phyloP scores from a whole-genome alignment of 768 basidiomycete species.

The Kwoniella sp. region DNA sequence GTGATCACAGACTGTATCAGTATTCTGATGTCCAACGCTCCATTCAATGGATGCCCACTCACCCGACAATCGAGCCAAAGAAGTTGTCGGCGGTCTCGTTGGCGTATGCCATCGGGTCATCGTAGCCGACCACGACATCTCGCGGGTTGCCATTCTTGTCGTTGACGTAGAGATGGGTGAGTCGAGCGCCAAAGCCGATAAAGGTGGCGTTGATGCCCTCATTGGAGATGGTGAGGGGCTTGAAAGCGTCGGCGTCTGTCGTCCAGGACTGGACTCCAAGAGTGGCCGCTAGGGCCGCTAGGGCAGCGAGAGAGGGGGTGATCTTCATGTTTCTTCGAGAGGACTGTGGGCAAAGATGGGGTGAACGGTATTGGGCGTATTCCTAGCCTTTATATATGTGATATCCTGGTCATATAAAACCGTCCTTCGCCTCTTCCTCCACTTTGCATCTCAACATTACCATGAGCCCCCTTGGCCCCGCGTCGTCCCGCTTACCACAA shows the following conservation, averaged over 20 bases:
- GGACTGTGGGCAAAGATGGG: background rate
- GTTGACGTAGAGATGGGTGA: conserved; percentile 65
- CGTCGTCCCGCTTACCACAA: no score
- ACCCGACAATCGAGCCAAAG: conserved; percentile 42
- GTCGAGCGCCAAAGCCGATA: conserved; percentile 64
- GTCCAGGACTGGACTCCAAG: background rate
- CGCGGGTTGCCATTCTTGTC: conserved; percentile 61
- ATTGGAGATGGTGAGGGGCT: conserved; percentile 33
- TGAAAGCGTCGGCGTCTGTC: conserved; percentile 24
- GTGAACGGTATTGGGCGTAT: no score
- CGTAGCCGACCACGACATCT: conserved; percentile 66
- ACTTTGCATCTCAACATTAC: no score
- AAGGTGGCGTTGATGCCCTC: conserved; percentile 63
- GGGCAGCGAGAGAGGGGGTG: background rate
- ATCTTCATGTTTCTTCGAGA: background rate
- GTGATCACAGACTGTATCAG: conserved; percentile 36
- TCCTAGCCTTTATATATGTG: no score
- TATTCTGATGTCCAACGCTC: background rate
- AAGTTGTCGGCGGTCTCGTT: conserved; percentile 31
- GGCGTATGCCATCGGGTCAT: conserved; percentile 60
- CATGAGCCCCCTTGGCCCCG: no score
- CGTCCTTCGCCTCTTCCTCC: no score
- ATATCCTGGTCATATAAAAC: no score
- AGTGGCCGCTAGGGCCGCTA: background rate
- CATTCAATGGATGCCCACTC: no score